These are phyloP conservation scores for Metschnikowia drakensbergensis DNA, from an alignment of 805 yeast species.

Conservation along the genomic window DNA sequence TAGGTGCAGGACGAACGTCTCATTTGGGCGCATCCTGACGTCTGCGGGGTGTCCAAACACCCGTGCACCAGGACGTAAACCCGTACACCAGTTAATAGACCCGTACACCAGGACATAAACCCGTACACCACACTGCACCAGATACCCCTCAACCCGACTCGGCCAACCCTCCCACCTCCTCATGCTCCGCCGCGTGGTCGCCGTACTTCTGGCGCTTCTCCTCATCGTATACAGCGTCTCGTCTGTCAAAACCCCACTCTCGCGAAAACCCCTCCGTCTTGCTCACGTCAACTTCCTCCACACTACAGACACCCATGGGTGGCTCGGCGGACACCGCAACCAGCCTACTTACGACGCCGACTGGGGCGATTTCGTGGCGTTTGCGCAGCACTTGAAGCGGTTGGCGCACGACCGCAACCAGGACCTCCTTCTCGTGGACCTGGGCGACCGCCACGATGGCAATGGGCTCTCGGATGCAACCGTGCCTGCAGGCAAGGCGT, in stretches of 20 bases:
- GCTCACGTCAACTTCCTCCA: constrained; percentile 78
- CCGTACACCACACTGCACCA: not conserved
- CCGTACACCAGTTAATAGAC: not conserved
- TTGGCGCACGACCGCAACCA: constrained; percentile 43
- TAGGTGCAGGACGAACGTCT: too few species aligned
- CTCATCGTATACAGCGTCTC: not conserved
- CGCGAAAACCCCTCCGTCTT: constrained; percentile 8
- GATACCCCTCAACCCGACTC: not conserved
- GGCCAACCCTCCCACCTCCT: not conserved
- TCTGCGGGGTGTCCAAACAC: too few species aligned
- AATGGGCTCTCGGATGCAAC: constrained; percentile 86
- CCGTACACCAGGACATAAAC: not conserved
- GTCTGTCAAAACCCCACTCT: not conserved
- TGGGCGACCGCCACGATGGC: constrained; percentile 95
- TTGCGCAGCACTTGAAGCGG: constrained; percentile 48
- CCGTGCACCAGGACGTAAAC: too few species aligned
- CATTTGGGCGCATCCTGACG: too few species aligned
- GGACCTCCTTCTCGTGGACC: constrained; percentile 74
- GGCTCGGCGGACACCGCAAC: constrained; percentile 87
- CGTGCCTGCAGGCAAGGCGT: constrained; percentile 59
- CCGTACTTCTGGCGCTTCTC: not conserved
- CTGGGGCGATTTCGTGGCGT: constrained; percentile 89
- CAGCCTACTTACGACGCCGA: constrained; percentile 77
- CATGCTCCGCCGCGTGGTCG: not conserved
- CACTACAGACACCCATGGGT: constrained; percentile 96